These are phyloP conservation scores for Excoecaria agallocha DNA, from an alignment of 345 rosid species.

Conservation along the genomic window DNA sequence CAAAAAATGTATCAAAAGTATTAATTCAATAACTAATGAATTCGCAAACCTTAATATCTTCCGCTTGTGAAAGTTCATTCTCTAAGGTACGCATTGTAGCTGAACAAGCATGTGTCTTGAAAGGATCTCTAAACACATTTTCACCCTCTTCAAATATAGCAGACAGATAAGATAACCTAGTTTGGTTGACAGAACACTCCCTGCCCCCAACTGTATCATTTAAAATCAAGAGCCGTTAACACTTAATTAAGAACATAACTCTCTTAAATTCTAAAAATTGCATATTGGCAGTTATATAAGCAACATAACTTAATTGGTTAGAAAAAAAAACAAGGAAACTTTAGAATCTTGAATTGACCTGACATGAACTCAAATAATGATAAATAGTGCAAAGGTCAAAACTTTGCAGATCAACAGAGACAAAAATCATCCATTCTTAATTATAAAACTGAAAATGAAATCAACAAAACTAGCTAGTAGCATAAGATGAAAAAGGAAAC, in stretches of 20 bases:
- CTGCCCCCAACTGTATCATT: conserved; percentile 46
- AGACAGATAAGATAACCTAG: conserved; percentile 45
- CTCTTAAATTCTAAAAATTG: neutral
- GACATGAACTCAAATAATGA: too few relatives aligned
- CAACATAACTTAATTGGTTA: too few relatives aligned
- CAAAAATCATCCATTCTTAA: neutral
- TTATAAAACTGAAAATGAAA: neutral
- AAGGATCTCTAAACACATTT: conserved; percentile 28
- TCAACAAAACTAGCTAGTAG: neutral
- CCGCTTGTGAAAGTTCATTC: conserved; percentile 31
- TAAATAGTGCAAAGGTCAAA: too few relatives aligned
- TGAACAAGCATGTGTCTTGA: conserved; percentile 33
- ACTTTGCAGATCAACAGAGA: too few relatives aligned
- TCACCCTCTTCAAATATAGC: conserved; percentile 42
- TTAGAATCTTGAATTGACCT: neutral
- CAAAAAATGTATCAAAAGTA: neutral
- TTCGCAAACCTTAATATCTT: conserved; percentile 40
- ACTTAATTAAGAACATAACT: neutral
- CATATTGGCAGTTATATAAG: neutral
- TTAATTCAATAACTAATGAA: neutral
- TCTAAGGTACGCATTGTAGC: conserved; percentile 36
- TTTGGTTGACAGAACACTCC: conserved; percentile 36
- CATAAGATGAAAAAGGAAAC: neutral
- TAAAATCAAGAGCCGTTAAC: conserved; percentile 1
- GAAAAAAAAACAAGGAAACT: neutral